These are phyloP conservation scores for Shiraia bambusicola DNA, from an alignment of 2,329 filamentous ascomycete species.

Conservation along the genomic window DNA sequence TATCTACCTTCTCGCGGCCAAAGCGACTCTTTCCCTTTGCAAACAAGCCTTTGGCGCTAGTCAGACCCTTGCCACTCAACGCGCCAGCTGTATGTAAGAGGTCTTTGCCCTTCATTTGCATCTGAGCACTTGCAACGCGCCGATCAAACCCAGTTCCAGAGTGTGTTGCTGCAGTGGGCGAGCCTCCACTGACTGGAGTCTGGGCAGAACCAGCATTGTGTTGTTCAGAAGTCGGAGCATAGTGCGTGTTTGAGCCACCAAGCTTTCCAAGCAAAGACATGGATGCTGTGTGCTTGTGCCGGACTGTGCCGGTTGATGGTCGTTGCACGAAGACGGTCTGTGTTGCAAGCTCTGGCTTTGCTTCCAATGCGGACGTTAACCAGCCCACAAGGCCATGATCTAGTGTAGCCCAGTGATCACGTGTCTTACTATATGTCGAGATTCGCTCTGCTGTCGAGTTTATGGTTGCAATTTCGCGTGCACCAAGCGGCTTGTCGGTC, in stretches of 20 bases:
- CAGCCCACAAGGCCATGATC: slow-evolving; percentile 73
- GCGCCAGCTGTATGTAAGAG: slow-evolving; percentile 79
- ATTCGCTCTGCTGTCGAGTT: slow-evolving; percentile 68
- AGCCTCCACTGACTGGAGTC: slow-evolving; percentile 27
- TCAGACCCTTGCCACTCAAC: slow-evolving; percentile 67
- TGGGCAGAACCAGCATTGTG: slow-evolving; percentile 27
- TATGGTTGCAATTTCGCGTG: slow-evolving; percentile 76
- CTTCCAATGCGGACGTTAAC: slow-evolving; percentile 53
- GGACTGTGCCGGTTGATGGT: slow-evolving; percentile 30
- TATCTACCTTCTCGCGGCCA: slow-evolving; percentile 80
- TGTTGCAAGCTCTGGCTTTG: slow-evolving; percentile 55
- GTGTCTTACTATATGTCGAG: slow-evolving; percentile 69
- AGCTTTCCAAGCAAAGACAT: slow-evolving; percentile 42
- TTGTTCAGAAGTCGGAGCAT: slow-evolving; percentile 21
- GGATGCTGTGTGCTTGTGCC: slow-evolving; percentile 41
- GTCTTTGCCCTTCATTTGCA: slow-evolving; percentile 85
- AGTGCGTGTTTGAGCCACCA: slow-evolving; percentile 21
- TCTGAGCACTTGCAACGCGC: slow-evolving; percentile 38
- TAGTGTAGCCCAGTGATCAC: slow-evolving; percentile 68
- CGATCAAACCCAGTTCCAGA: slow-evolving; percentile 25
- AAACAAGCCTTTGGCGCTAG: slow-evolving; percentile 86
- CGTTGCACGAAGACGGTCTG: slow-evolving; percentile 22
- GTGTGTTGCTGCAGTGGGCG: slow-evolving; percentile 20
- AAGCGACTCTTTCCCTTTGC: slow-evolving; percentile 89
- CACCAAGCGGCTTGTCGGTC: slow-evolving; percentile 52